Base-by-base conservation (phyloP, 2,329 filamentous ascomycete genomes). In the Penicillium sp. region DNA sequence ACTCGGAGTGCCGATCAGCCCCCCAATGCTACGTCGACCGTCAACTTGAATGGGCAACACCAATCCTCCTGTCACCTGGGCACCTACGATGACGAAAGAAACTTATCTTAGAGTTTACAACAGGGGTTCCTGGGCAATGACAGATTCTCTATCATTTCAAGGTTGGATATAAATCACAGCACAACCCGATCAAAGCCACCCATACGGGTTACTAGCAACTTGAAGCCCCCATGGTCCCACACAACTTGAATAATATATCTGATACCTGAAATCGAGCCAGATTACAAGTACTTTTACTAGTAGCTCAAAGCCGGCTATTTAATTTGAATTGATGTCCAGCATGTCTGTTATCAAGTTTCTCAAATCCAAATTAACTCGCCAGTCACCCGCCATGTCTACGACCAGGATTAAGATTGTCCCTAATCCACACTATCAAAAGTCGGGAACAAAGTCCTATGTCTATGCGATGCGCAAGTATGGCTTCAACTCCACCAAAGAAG, bases 381-480 rank as follows among this genome's bases (percentile, higher is more conserved):
- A 42, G 26, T 26, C 44, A 9, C 28, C 45, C 61, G 68, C 45
- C 61, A 75, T 76, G 72, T 57, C 68, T 21, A 58, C 67, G 16
- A 63, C 62, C 57, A 84, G 78, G 67, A 69, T 87, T 65, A 74
- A 71, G 37, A 73, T 83, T 50, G 72, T 83, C 26, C 78, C 78
- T 62, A 88, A 88, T 72, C 73, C 78, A 50, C 83, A 84, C 63
- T 87, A 87, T 71, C 73, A 81, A 62, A 76, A 74, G 56, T 78
- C 81, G 56, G 86, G 86, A 44, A 77, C 77, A 55, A 88, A 87
- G 72, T 86, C 84, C 28, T 88, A 89, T 64, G 81, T 85, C 60
- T 80, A 79, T 60, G 71, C 82, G 8, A 72, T 89, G 62, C 81
- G 81, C 67, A 87, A 86, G 69, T 89, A 83, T 68, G 78, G 81